Evolutionary conservation across 1,284 basidiomycete species (phyloP).

Genomic region (Leccinum insolens): DNA sequence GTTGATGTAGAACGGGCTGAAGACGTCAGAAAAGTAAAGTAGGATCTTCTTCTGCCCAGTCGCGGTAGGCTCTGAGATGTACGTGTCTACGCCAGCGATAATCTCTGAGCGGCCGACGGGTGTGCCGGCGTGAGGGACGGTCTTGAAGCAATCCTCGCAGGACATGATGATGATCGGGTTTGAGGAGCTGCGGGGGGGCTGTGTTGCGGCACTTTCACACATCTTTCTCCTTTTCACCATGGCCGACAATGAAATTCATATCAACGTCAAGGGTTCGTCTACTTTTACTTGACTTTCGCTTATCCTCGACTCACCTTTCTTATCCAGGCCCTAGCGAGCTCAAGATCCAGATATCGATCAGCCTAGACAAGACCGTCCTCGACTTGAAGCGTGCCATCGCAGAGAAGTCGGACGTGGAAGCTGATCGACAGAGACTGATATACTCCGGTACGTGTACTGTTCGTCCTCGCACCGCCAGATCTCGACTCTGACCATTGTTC

Average conservation of each 20-base stretch:
- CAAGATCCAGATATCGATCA: conserved; percentile 85
- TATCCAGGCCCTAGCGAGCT: conserved; percentile 80
- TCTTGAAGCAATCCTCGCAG: conserved; percentile 44
- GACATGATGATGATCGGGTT: conserved; percentile 20
- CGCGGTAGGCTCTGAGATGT: conserved; percentile 46
- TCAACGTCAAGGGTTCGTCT: conserved; percentile 71
- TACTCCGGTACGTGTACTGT: conserved; percentile 69
- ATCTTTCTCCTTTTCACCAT: conserved; percentile 32
- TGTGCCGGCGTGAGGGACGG: conserved; percentile 51
- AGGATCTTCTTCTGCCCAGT: conserved; percentile 43
- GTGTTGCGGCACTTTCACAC: conserved; percentile 12
- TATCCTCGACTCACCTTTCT: background rate
- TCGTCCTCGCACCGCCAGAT: background rate
- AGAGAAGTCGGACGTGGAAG: conserved; percentile 81
- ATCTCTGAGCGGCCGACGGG: conserved; percentile 37
- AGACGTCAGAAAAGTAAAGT: conserved; percentile 55
- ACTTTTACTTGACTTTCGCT: background rate
- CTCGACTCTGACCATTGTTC: conserved; percentile 1
- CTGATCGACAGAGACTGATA: conserved; percentile 83
- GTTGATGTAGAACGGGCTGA: conserved; percentile 53
- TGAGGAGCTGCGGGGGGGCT: conserved; percentile 11
- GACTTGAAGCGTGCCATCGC: conserved; percentile 82
- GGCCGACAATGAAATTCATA: conserved; percentile 67
- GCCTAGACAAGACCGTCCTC: conserved; percentile 39
- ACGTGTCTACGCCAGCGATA: conserved; percentile 53